Base-by-base conservation (phyloP, 1,139 yeast species). In the Candida pseudoviswanathii region DNA sequence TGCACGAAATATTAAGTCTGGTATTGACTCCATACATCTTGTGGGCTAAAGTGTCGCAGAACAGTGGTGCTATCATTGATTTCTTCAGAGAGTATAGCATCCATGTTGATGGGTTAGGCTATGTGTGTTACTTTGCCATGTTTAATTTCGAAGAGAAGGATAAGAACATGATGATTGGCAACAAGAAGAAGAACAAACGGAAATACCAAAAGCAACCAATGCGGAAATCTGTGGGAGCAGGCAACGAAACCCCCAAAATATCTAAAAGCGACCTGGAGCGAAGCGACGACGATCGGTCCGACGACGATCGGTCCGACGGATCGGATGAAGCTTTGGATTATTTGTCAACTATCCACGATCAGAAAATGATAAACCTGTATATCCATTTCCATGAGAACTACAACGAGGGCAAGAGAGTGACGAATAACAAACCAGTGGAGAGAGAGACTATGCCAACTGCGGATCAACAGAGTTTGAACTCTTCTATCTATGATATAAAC, bases 61-160 rank as follows among this genome's bases (percentile, higher is more conserved):
- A 82, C 44, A 76, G 94, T 11, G 92, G 89, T 32, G 75, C 82
- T 34, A 86, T 94, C 41, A 81, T 94, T 36, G 98, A 94, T 63
- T 94, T 94, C 61, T 89, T 92, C 66, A 70, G 98, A 50, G 97
- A 94, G 53, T 86, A 82, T 58, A 85, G 96, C 8, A 84, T 91
- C 9, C 95, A 92, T 64, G 90, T 92, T 44, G 98, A 92, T 68
- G 98, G 97, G 0, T 72, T 94, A 42, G 99, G 99, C 0, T 88
- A 92, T 61, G 96, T 94, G 34, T 94, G 99, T 63, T 86, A 89
- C 41, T 90, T 85, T 75, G 98, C 99, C 2, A 88, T 89, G 84
- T 95, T 94, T 67, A 88, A 89, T 58, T 82, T 86, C 54, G 87
- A 85, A 56, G 81, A 82, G 51, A 78, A 78, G 54, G 81, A 78